Conservation (phyloP, 2,329 filamentous ascomycete genomes). For the Cladorrhinum sp. region DNA sequence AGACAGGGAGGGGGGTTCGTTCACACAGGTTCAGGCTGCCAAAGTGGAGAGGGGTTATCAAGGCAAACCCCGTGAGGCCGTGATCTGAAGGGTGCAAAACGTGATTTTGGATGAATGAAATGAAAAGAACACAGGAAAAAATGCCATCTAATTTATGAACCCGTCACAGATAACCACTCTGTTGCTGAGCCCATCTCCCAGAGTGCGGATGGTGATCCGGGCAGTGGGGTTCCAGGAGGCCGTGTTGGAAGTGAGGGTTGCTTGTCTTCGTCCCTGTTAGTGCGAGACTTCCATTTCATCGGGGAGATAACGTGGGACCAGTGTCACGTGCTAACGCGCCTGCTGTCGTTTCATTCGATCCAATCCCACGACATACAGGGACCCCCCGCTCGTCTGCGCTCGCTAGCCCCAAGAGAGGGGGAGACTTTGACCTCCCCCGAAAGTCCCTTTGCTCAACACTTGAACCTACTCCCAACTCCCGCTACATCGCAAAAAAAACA, state of each 20-base stretch:
- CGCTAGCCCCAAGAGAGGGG: conserved; percentile 26
- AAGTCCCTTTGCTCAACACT: conserved; percentile 27
- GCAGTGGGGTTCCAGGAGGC: conserved; percentile 15
- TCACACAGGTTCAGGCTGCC: not conserved
- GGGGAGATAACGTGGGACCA: conserved; percentile 18
- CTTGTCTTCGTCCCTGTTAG: conserved; percentile 19
- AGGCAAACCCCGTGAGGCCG: not conserved
- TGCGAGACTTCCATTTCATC: conserved; percentile 19
- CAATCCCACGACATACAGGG: conserved; percentile 21
- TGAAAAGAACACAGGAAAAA: not conserved
- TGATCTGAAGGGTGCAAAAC: not conserved
- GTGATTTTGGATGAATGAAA: not conserved
- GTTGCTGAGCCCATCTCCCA: not conserved
- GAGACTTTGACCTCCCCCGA: conserved; percentile 20
- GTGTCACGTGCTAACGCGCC: conserved; percentile 24
- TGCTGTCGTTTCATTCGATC: conserved; percentile 22
- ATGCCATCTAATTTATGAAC: not conserved
- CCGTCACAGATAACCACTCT: not conserved
- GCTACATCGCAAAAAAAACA: conserved; percentile 25
- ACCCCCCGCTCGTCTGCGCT: conserved; percentile 19
- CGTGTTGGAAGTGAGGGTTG: conserved; percentile 3
- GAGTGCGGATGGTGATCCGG: conserved; percentile 1
- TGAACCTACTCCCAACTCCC: conserved; percentile 23
- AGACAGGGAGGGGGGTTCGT: not conserved
- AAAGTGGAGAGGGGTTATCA: not conserved